Conservation (phyloP, 176 grass and related monocot species). For the Bonia amplexicaulis region DNA sequence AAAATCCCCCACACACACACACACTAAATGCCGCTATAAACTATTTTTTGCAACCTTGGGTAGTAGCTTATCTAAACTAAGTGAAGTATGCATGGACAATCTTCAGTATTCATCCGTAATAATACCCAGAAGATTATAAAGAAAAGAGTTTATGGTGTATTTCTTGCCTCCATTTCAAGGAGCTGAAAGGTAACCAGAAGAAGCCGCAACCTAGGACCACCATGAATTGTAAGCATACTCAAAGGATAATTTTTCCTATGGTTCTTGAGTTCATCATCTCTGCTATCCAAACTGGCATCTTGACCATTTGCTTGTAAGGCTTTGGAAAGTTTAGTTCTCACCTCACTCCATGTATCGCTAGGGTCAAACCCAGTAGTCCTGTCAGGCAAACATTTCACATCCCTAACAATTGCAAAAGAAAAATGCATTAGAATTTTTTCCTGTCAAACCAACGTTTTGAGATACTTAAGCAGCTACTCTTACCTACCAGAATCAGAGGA, state of each 20-base stretch:
- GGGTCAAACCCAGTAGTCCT: conserved; percentile 25
- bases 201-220: conserved; percentile 66
- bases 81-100: conserved; percentile 20
- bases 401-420: conserved; percentile 22
- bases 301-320: conserved; percentile 60
- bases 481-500: conserved; percentile 87
- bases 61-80: conserved; percentile 1
- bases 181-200: conserved; percentile 62
- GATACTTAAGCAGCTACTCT: conserved; percentile 50
- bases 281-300: conserved; percentile 13
- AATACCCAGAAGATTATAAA: conserved; percentile 8
- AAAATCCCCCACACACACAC: too few species aligned
- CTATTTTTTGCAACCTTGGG: too few species aligned
- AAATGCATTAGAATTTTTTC: background rate
- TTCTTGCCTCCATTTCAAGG: conserved; percentile 81
- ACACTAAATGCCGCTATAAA: too few species aligned
- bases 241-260: conserved; percentile 65
- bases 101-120: conserved; percentile 9
- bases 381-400: conserved; percentile 22
- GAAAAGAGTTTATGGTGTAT: conserved; percentile 14
- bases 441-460: background rate
- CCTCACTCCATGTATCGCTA: conserved; percentile 52
- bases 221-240: conserved; percentile 83
- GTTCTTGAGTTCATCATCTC: conserved; percentile 31
- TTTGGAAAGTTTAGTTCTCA: conserved; percentile 62